Evolutionary conservation across 306 rosid species (phyloP), one percentile per base, ranked within the genome.

Genomic region (Vigna angularis): DNA sequence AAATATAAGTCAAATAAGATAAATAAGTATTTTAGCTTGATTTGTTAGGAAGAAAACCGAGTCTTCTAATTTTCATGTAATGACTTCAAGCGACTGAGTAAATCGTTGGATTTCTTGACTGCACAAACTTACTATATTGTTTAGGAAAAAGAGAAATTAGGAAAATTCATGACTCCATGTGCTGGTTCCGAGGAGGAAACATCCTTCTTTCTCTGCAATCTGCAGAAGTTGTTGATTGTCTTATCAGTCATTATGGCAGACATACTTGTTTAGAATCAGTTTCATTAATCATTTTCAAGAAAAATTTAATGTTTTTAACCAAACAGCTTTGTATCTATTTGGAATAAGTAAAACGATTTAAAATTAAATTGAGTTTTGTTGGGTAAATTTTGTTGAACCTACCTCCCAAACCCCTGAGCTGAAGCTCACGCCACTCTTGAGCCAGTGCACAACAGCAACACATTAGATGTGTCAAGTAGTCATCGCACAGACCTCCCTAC

Each of bases 371-470:
- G 5, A 4, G 34, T 30, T 30, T 30, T 30, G 34, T 30, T 30
- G 34, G 34, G 36, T 57, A 16, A 57, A 16, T 2, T 57, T 24
- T 38, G 44, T 6, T 38, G 44, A 48, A 73, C 85, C 14, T 44
- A 74, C 88, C 81, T 16, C 81, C 47, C 5, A 81, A 67, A 51
- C 74, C 66, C 48, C 86, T 42, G 17, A 57, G 67, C 58, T 81
- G 64, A 24, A 87, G 76, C 66, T 86, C 85, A 12, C 52, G 79
- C 45, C 74, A 55, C 34, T 80, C 87, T 70, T 86, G 89, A 69
- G 80, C 83, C 78, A 80, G 30, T 4, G 85, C 87, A 16, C 89
- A 86, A 48, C 87, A 82, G 76, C 85, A 86, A 50, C 87, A 86
- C 63, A 72, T 66, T 22, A 83, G 73, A 70, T 86, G 85, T 22